Conservation (phyloP, 129 eudicot genomes). For the Artemisia argyi region DNA sequence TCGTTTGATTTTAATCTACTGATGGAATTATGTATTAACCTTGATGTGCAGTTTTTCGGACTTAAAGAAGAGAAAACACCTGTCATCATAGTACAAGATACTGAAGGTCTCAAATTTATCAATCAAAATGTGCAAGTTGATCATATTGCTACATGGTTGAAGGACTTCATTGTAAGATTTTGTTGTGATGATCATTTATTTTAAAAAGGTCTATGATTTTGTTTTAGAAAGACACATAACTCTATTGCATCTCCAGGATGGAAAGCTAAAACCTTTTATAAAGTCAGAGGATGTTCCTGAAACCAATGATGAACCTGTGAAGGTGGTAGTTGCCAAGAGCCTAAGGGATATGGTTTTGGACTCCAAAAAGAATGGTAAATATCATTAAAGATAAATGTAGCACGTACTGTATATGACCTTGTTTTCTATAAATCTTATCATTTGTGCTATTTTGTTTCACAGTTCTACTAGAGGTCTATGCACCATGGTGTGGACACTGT, state of each 20-base stretch:
- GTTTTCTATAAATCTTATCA: neutral
- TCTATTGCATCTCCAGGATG: conserved; percentile 47
- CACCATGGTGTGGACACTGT: conserved; percentile 98
- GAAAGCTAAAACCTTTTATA: conserved; percentile 55
- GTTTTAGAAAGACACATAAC: neutral
- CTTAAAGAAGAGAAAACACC: conserved; percentile 77
- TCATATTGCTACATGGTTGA: conserved; percentile 76
- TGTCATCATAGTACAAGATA: conserved; percentile 56
- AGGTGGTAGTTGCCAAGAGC: conserved; percentile 83
- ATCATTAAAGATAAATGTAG: neutral
- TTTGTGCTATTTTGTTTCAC: conserved; percentile 19
- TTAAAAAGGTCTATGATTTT: neutral
- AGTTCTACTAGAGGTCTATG: conserved; percentile 88
- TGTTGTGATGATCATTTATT: neutral
- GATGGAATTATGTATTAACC: conserved; percentile 5
- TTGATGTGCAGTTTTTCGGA: conserved; percentile 63
- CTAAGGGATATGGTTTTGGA: conserved; percentile 68
- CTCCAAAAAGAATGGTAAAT: conserved; percentile 75
- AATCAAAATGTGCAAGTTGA: conserved; percentile 66
- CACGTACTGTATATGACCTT: neutral
- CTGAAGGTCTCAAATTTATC: conserved; percentile 63
- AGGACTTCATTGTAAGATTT: conserved; percentile 58
- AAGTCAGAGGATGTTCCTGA: conserved; percentile 88
- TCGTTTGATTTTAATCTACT: neutral
- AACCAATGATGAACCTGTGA: conserved; percentile 76